Percentiles rank a stretch among this genome's conserved stretches.
Conservation (phyloP, 2,329 filamentous ascomycete genomes). For the Pseudogymnoascus sp. region DNA sequence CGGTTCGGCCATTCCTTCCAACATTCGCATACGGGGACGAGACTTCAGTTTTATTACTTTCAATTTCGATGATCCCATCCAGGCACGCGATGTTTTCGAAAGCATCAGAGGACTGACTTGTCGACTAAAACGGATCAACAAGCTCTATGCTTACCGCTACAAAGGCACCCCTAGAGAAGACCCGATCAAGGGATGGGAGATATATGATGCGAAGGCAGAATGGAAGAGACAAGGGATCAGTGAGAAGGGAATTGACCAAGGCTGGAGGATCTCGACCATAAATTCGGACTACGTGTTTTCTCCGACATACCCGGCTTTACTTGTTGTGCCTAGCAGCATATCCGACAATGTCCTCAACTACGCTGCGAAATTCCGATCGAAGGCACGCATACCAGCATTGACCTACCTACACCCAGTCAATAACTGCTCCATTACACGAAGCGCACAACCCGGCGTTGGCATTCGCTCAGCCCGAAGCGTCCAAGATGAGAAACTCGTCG, state of each 20-base stretch:
- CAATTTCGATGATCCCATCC: constrained; percentile 67
- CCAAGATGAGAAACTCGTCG: constrained; percentile 89
- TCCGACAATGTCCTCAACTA: constrained; percentile 98
- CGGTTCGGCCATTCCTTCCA: constrained; percentile 62
- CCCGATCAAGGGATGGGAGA: constrained; percentile 67
- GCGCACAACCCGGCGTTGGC: constrained; percentile 84
- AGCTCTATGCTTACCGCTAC: constrained; percentile 85
- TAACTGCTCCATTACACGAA: constrained; percentile 92
- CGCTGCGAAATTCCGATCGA: constrained; percentile 79
- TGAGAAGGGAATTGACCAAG: constrained; percentile 66
- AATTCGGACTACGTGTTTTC: constrained; percentile 88
- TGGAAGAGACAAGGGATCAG: constrained; percentile 83
- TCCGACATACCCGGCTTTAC: constrained; percentile 78
- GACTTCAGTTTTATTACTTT: constrained; percentile 94
- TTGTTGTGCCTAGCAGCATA: constrained; percentile 79
- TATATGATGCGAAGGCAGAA: constrained; percentile 81
- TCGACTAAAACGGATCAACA: constrained; percentile 74
- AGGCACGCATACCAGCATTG: constrained; percentile 77
- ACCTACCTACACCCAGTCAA: constrained; percentile 96
- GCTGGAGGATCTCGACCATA: constrained; percentile 85
- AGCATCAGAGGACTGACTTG: constrained; percentile 75
- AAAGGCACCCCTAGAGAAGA: constrained; percentile 66
- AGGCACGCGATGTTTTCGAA: constrained; percentile 79
- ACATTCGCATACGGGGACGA: constrained; percentile 79
- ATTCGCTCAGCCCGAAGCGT: constrained; percentile 82